Base-by-base conservation (phyloP, 345 rosid species). In the Corchorus olitorius region DNA sequence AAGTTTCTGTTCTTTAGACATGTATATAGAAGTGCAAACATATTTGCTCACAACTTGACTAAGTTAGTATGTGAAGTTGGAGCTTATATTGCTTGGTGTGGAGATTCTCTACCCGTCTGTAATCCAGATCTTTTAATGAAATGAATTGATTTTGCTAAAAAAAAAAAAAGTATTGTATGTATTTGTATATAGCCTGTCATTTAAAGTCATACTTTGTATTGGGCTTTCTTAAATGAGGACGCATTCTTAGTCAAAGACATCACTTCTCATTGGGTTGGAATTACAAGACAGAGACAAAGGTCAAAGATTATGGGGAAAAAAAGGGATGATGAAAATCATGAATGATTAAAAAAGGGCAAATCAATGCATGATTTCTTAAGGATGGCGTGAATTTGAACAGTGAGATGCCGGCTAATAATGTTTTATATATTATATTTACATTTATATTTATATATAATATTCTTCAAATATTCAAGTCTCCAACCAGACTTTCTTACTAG, bases 331-430 rank as follows among this genome's bases (percentile, higher is more conserved):
- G 77, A 54, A 56, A 27, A 48, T 58, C 43, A 35, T 20, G 2
- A 19, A 22, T 33, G 49, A 19, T n/a, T 4, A 75, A 27, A 39
- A 39, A 39, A 27, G 27, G 62, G 72, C 9, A 55, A 70, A 70
- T 70, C 67, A 70, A 81, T 27, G 27, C 27, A 27, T 78, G 60
- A 84, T 78, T 64, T 11, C 50, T n/a, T n/a, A 34, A 20, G 39
- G 19, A 2, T 39, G 80, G 84, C 88, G 83, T 81, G 88, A 63
- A 75, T 66, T 75, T 68, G 46, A 83, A 83, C 39, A 83, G 86
- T 65, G 41, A 27, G 61, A 70, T 78, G 73, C 11, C 27, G 22
- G 33, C 45, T 27, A 34, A 67, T 27, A 34, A 67, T 65, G 74
- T n/a, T n/a, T 19, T 27, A 27, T 27, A 27, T 27, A 27, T n/a